phyloP scores from a whole-genome alignment of 2,329 filamentous ascomycete species.

The Botrytis elliptica region DNA sequence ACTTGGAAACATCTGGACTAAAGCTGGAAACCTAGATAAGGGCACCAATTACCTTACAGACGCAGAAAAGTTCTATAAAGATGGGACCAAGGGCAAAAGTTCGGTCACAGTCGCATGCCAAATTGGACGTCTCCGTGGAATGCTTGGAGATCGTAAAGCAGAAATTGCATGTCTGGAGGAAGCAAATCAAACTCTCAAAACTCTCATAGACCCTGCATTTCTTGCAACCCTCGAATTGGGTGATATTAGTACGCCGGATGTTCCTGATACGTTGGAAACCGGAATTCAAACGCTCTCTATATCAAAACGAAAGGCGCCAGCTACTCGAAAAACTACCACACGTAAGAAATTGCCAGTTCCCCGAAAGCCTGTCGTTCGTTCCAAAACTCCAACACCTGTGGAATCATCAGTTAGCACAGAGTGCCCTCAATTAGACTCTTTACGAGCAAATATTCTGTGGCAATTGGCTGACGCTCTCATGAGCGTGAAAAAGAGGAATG shows the following conservation, averaged over 20 bases:
- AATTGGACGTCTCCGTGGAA: slow-evolving; percentile 53
- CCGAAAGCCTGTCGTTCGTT: slow-evolving; percentile 35
- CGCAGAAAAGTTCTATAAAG: slow-evolving; percentile 52
- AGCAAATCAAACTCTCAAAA: slow-evolving; percentile 46
- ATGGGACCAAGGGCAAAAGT: slow-evolving; percentile 46
- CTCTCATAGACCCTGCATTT: slow-evolving; percentile 44
- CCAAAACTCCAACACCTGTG: slow-evolving; percentile 31
- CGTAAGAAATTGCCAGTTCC: slow-evolving; percentile 35
- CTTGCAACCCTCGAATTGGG: slow-evolving; percentile 24
- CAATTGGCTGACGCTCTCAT: slow-evolving; percentile 51
- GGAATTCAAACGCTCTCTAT: slow-evolving; percentile 35
- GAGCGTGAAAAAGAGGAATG: slow-evolving; percentile 50
- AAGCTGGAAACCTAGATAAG: slow-evolving; percentile 58
- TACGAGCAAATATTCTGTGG: slow-evolving; percentile 50
- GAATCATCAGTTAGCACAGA: slow-evolving; percentile 34
- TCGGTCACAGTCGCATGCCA: slow-evolving; percentile 53
- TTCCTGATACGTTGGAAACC: slow-evolving; percentile 27
- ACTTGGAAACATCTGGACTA: slow-evolving; percentile 55
- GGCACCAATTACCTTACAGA: slow-evolving; percentile 55
- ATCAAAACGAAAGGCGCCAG: slow-evolving; percentile 37
- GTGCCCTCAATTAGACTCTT: slow-evolving; percentile 41
- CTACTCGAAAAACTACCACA: slow-evolving; percentile 27
- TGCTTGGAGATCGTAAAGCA: slow-evolving; percentile 47
- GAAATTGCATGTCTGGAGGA: slow-evolving; percentile 50
- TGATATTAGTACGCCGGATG: slow-evolving; percentile 28